Conservation (phyloP, 306 rosid genomes). For the Fragaria nilgerrensis region DNA sequence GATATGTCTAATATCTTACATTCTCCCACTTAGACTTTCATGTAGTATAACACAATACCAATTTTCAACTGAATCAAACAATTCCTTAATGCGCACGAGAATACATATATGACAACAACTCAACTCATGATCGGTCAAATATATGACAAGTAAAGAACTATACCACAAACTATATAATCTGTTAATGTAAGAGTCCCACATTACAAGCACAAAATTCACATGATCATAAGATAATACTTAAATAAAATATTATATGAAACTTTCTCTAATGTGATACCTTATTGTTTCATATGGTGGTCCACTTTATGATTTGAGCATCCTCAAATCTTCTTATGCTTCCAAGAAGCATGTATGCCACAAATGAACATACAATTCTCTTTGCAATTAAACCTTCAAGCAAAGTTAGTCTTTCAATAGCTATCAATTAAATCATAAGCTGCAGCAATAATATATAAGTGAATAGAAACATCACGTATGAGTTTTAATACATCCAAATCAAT, state of each 20-base stretch:
- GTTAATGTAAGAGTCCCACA: background rate
- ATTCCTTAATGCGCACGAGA: background rate
- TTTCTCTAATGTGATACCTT: too few relatives aligned
- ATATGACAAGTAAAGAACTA: background rate
- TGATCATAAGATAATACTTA: too few relatives aligned
- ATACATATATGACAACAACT: background rate
- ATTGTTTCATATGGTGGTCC: too few relatives aligned
- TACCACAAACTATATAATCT: background rate
- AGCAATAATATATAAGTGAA: background rate
- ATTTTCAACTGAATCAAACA: background rate
- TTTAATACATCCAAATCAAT: background rate
- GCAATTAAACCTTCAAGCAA: too few relatives aligned
- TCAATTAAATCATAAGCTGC: background rate
- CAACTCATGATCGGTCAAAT: background rate
- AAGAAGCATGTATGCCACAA: too few relatives aligned
- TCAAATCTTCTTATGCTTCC: too few relatives aligned
- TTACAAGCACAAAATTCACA: background rate
- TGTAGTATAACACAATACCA: background rate
- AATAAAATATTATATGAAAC: too few relatives aligned
- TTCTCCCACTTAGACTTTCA: too few relatives aligned
- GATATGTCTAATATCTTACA: too few relatives aligned
- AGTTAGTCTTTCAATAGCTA: too few relatives aligned
- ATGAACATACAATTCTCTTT: too few relatives aligned
- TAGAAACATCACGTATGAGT: background rate
- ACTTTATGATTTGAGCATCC: too few relatives aligned